Percentiles rank a stretch among this genome's conserved stretches.
Evolutionary conservation across 441 rosid species (phyloP).

Genomic region (Hura crepitans): DNA sequence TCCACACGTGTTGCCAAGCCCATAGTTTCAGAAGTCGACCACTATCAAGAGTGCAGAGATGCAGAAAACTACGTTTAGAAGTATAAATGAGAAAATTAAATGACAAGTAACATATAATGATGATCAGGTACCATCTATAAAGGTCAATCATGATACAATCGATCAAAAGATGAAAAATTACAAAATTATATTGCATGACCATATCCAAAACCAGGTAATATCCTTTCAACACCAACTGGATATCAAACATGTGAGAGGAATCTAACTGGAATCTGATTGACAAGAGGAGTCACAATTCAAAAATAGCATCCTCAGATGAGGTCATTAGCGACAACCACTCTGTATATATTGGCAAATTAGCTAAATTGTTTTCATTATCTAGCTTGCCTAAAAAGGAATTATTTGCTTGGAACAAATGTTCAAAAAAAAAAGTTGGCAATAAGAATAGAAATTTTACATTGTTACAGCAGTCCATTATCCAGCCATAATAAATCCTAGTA

Average conservation of each 20-base stretch:
- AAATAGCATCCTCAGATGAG: background rate
- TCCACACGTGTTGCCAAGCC: background rate
- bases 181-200: background rate
- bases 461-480: background rate
- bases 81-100: background rate
- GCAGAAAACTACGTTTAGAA: background rate
- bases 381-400: background rate
- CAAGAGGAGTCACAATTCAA: constrained; percentile 1
- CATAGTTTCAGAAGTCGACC: background rate
- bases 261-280: background rate
- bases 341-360: background rate
- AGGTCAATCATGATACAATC: background rate
- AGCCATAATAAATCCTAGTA: background rate
- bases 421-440: background rate
- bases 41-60: background rate
- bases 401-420: background rate
- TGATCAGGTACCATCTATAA: background rate
- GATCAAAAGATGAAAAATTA: background rate
- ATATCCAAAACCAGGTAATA: background rate
- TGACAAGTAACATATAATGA: background rate
- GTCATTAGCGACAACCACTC: background rate
- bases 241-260: background rate
- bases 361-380: background rate
- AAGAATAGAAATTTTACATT: background rate
- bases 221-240: background rate